Evolutionary conservation across 805 yeast species (phyloP).

Genomic region (Lipomyces spencermartinsiae): DNA sequence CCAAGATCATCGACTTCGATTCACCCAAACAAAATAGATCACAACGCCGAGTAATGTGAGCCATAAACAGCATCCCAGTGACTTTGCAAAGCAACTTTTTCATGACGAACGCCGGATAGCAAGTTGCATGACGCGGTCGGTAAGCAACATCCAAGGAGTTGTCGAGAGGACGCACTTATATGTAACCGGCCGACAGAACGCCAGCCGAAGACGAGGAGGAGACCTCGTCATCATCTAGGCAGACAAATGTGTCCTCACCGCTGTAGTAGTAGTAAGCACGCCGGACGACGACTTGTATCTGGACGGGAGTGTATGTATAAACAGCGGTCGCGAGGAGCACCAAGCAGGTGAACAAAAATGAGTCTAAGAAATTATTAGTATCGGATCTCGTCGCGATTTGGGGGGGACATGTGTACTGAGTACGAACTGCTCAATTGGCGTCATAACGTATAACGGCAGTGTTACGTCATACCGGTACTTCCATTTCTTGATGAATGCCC

Average conservation of each 20-base stretch:
- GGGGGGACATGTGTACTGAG: slow-evolving; percentile 2
- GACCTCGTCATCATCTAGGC: not conserved
- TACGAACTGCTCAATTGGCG: slow-evolving; percentile 9
- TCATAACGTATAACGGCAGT: slow-evolving; percentile 18
- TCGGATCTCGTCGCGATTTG: not conserved
- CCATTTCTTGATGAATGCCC: slow-evolving; percentile 5
- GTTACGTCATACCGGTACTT: slow-evolving; percentile 18
- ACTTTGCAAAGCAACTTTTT: too few relatives aligned
- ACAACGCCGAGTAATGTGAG: not conserved
- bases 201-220: not conserved
- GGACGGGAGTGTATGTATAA: not conserved
- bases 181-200: not conserved
- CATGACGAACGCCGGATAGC: too few relatives aligned
- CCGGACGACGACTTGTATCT: not conserved
- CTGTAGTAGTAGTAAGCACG: slow-evolving; percentile 14
- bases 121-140: not conserved
- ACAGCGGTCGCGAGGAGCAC: slow-evolving; percentile 9
- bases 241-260: slow-evolving; percentile 8
- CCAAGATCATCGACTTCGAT: not conserved
- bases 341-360: slow-evolving; percentile 7
- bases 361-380: slow-evolving; percentile 4
- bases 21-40: not conserved
- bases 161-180: not conserved
- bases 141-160: not conserved
- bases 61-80: too few relatives aligned